Percentiles rank a stretch among this genome's conserved stretches.
phyloP scores from a whole-genome alignment of 805 yeast genomes.

The Huiozyma sinensis region DNA sequence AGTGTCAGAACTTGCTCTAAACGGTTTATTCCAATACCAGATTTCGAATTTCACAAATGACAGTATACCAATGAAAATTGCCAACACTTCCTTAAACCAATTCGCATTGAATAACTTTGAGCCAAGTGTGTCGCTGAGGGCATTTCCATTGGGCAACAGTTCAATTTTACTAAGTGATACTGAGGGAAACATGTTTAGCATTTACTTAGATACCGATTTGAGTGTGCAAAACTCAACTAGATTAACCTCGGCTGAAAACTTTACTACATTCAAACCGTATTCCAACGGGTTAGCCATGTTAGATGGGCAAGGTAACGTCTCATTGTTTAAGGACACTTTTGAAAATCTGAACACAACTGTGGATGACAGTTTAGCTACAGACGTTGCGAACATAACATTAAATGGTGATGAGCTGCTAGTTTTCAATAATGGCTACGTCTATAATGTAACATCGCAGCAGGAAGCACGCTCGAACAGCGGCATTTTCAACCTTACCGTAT shows the following conservation, averaged over 20 bases:
- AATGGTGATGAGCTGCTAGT: constrained; percentile 13
- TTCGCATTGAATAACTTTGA: constrained; percentile 29
- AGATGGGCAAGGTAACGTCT: constrained; percentile 5
- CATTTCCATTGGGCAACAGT: constrained; percentile 31
- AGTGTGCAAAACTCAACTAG: constrained; percentile 7
- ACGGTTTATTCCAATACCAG: constrained; percentile 79
- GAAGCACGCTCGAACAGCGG: constrained; percentile 14
- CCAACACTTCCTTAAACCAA: constrained; percentile 38
- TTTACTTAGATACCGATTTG: constrained; percentile 20
- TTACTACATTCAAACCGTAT: constrained; percentile 10
- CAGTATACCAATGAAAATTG: constrained; percentile 28
- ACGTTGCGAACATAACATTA: constrained; percentile 14
- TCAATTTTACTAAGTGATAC: constrained; percentile 41
- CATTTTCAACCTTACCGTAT: constrained; percentile 14
- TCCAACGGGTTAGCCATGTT: constrained; percentile 30
- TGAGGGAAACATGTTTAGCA: constrained; percentile 30
- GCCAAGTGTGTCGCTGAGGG: constrained; percentile 12
- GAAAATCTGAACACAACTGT: neutral
- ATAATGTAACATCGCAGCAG: constrained; percentile 20
- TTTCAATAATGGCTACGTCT: constrained; percentile 19
- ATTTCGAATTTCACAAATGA: constrained; percentile 48
- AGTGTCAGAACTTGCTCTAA: constrained; percentile 31
- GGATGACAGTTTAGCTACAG: neutral
- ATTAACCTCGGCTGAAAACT: constrained; percentile 10
- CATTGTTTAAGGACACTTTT: constrained; percentile 18